Conservation (phyloP, 2,329 filamentous ascomycete genomes). For the Sclerotinia borealis region DNA sequence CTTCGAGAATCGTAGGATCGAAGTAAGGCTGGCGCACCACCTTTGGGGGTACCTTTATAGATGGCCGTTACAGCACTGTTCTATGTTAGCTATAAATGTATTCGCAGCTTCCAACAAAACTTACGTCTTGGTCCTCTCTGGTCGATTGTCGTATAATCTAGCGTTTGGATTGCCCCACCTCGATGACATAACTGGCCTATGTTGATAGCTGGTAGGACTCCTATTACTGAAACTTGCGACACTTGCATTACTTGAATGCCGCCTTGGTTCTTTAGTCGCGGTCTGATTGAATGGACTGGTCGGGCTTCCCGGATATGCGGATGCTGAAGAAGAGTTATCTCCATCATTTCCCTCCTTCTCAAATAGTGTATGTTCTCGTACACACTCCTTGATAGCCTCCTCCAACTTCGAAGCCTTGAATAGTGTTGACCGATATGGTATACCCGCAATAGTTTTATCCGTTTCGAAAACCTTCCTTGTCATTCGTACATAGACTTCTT, state of each 20-base stretch:
- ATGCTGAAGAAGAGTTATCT: constrained; percentile 21
- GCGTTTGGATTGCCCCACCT: constrained; percentile 79
- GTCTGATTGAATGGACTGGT: constrained; percentile 38
- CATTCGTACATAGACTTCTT: constrained; percentile 92
- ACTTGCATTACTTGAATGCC: constrained; percentile 74
- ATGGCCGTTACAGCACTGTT: constrained; percentile 80
- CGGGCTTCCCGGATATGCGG: constrained; percentile 27
- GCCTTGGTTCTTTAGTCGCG: constrained; percentile 32
- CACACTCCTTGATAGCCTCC: constrained; percentile 85
- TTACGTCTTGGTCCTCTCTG: constrained; percentile 85
- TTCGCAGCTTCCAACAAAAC: constrained; percentile 33
- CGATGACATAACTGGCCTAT: constrained; percentile 44
- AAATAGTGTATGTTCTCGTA: constrained; percentile 75
- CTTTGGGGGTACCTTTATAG: constrained; percentile 73
- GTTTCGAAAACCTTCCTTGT: constrained; percentile 94
- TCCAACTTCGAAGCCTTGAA: constrained; percentile 97
- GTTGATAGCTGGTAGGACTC: constrained; percentile 51
- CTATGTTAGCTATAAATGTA: constrained; percentile 18
- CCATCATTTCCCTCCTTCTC: constrained; percentile 78
- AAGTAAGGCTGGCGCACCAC: constrained; percentile 64
- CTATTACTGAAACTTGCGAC: constrained; percentile 73
- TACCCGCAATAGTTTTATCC: constrained; percentile 94
- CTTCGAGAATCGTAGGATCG: constrained; percentile 93
- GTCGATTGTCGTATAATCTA: constrained; percentile 77
- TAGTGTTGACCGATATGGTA: constrained; percentile 86